phyloP scores from a whole-genome alignment of 2,329 filamentous ascomycete genomes.

The Pestalotiopsis sp. region DNA sequence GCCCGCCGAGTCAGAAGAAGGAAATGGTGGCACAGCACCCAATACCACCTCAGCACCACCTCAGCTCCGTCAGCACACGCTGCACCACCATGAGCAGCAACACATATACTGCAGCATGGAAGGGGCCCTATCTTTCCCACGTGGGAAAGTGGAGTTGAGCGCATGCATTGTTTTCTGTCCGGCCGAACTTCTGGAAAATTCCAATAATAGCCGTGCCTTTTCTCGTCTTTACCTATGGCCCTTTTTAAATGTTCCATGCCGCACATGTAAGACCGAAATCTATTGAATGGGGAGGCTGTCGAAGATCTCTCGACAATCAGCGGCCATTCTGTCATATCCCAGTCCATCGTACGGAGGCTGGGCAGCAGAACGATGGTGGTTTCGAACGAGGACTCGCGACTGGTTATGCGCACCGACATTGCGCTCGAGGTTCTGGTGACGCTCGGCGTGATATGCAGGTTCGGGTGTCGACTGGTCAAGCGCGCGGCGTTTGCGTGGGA shows the following conservation, averaged over 20 bases:
- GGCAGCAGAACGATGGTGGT: neutral
- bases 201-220: neutral
- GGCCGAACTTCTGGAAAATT: neutral
- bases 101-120: neutral
- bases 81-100: neutral
- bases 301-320: neutral
- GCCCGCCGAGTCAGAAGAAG: neutral
- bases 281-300: neutral
- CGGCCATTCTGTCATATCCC: neutral
- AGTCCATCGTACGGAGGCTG: neutral
- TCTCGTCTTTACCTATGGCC: neutral
- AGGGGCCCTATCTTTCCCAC: neutral
- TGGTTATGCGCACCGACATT: neutral
- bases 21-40: neutral
- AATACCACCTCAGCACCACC: neutral
- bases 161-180: neutral
- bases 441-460: neutral
- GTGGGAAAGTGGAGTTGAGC: neutral
- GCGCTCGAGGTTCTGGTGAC: neutral
- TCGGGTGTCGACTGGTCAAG: neutral
- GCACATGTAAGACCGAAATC: neutral
- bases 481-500: neutral
- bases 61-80: neutral
- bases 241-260: neutral
- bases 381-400: neutral